Conservation (phyloP, 2,329 filamentous ascomycete species). For the Monosporascus sp. region DNA sequence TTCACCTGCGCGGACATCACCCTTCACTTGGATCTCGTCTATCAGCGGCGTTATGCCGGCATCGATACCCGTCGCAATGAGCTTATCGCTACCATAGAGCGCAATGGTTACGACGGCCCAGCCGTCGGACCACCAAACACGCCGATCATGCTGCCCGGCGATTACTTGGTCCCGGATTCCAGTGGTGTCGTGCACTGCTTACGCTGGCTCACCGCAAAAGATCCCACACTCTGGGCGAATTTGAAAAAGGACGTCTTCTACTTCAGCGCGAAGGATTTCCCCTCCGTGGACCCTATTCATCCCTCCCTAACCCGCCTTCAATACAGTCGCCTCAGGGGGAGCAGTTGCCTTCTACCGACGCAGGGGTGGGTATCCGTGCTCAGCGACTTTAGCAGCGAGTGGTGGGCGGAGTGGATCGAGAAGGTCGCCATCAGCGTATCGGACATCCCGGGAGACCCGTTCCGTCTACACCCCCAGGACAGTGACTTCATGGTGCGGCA, state of each 20-base stretch:
- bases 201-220: background rate
- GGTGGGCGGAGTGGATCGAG: background rate
- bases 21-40: background rate
- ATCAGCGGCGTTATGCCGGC: background rate
- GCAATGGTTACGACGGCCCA: background rate
- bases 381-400: background rate
- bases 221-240: background rate
- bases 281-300: background rate
- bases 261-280: background rate
- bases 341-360: no score
- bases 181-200: no score
- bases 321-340: no score
- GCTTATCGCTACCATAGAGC: background rate
- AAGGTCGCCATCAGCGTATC: background rate
- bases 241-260: background rate
- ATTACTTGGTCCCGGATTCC: background rate
- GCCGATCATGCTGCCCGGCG: background rate
- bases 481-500: background rate
- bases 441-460: background rate
- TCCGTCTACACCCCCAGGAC: background rate
- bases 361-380: background rate
- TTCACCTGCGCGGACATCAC: background rate
- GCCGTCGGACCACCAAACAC: background rate
- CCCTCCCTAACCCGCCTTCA: no score
- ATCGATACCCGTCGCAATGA: background rate